Evolutionary conservation across 225 moss, liverwort and hornwort species (phyloP), one percentile per base, ranked within the genome.

Genomic region (Antitrichia curtipendula): DNA sequence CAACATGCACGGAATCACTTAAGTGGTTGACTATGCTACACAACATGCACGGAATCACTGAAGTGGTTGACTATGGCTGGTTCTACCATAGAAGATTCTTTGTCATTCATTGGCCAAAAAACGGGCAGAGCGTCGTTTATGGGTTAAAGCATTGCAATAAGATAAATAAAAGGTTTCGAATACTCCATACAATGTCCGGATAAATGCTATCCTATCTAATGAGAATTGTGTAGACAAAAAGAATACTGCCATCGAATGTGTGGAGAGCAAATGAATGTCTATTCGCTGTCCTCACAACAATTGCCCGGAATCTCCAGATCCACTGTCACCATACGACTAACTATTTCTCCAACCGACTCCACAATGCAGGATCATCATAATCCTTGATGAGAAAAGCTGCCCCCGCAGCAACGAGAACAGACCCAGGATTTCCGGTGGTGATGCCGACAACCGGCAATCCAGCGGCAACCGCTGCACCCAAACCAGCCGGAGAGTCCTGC

Each of bases 401-500:
- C 75, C 97, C 96, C 38, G 96, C 98, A 86, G 91, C 91, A 45
- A 95, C 32, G 45, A 99, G 92, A 69, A 72, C 79, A 77, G 91
- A 83, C 40, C 93, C 93, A 81, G 98, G 96, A 54, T 97, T 92
- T 80, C 94, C 96, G 85, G 96, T 95, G 16, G 95, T 93, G 58
- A 98, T 85, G 52, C 98, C 98, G 68, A 96, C 95, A 58, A 95
- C 97, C 38, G 97, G 91, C 86, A 98, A 84, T 65, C 92, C 90
- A 85, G 97, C 98, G 72, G 83, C 89, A 83, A 96, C 96, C 32
- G 97, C 97, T 52, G 97, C 95, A 71, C 89, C 88, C 69, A 97
- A 89, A 78, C 98, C 97, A 25, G 97, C 92, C 32, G 93, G 90
- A 52, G 98, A 99, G 87, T 99, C 98, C 98, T 98, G 95, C 84